phyloP scores from a whole-genome alignment of 805 yeast species.

The Candida krabiensis region DNA sequence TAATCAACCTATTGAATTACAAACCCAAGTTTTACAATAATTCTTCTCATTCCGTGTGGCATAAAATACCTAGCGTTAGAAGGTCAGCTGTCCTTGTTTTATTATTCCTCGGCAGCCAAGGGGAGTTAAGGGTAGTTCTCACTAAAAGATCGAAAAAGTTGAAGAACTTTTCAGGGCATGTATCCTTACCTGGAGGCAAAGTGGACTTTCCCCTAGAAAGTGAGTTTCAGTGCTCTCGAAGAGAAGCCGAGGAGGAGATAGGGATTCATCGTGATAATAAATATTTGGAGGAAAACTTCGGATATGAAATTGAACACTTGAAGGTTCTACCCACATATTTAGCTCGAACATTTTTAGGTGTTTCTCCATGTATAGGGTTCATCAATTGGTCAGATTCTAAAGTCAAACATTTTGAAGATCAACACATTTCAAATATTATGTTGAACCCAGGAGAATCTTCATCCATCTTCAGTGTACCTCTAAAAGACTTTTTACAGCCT shows the following conservation, averaged over 20 bases:
- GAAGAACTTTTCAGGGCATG: slow-evolving; percentile 82
- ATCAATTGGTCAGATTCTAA: slow-evolving; percentile 42
- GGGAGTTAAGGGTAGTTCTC: slow-evolving; percentile 74
- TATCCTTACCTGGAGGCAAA: slow-evolving; percentile 92
- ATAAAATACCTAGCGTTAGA: slow-evolving; percentile 59
- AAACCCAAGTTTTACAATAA: slow-evolving; percentile 35
- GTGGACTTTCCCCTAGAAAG: slow-evolving; percentile 68
- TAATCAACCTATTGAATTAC: slow-evolving; percentile 36
- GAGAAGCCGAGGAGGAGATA: slow-evolving; percentile 88
- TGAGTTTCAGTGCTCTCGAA: slow-evolving; percentile 71
- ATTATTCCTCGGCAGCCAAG: slow-evolving; percentile 67
- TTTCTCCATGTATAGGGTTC: slow-evolving; percentile 75
- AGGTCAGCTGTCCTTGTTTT: slow-evolving; percentile 80
- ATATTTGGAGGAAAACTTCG: slow-evolving; percentile 42
- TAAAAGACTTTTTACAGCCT: slow-evolving; percentile 53
- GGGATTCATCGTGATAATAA: slow-evolving; percentile 60
- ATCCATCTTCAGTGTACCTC: slow-evolving; percentile 67
- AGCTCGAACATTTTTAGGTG: slow-evolving; percentile 79
- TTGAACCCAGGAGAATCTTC: slow-evolving; percentile 80
- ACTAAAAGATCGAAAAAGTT: slow-evolving; percentile 75
- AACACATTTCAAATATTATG: slow-evolving; percentile 36
- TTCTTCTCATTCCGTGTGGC: slow-evolving; percentile 53
- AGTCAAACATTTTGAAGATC: slow-evolving; percentile 27
- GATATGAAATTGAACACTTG: slow-evolving; percentile 60
- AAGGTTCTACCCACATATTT: slow-evolving; percentile 73